Base-by-base conservation (phyloP, 2,329 filamentous ascomycete genomes). In the Thyridium curvatum region DNA sequence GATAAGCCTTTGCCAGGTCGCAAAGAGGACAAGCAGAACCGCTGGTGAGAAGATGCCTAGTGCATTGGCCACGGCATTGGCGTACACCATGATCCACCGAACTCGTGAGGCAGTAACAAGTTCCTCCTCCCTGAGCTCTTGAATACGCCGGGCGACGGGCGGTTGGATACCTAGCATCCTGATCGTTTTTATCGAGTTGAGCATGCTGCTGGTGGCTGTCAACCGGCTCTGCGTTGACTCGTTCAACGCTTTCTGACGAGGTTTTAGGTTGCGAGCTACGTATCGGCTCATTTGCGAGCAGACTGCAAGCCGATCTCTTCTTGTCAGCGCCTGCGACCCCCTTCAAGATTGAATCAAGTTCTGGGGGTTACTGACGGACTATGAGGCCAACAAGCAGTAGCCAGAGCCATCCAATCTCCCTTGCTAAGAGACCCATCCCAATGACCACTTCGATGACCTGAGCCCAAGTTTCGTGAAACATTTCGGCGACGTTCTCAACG, bases 381-480 rank as follows among this genome's bases (percentile, higher is more conserved):
- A 69, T 66, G n/a, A 68, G 44, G 4, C 61, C 41, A 3, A 68
- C 43, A 0, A 65, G 66, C 10, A 69, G 44, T 1, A 58, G 59
- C 46, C 56, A 68, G 4, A 69, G 41, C 64, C 65, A 69, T 10
- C 65, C 61, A 4, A 71, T 58, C 43, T 68, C 45, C 12, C 42
- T 43, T 8, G 58, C 54, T 3, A 72, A 44, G 37, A 71, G 51
- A 7, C 40, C 34, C 3, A 66, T 53, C 2, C 65, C 68, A 29
- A 71, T 48, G 0, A 58, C 30, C 0, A 69, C 57, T 40, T 70
- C 67, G 1, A 69, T n/a, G 1, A 58, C 30, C 12, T 65, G 55
- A 0, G 60, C 66, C 63, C 65, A 69, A 1, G 54, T 58, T 32
- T 69, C 66, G 35, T 69, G 65, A 12, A 64, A 41, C 58, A 68